Conservation (phyloP, 2,329 filamentous ascomycete genomes). For the Fusarium neocosmosporiellum region DNA sequence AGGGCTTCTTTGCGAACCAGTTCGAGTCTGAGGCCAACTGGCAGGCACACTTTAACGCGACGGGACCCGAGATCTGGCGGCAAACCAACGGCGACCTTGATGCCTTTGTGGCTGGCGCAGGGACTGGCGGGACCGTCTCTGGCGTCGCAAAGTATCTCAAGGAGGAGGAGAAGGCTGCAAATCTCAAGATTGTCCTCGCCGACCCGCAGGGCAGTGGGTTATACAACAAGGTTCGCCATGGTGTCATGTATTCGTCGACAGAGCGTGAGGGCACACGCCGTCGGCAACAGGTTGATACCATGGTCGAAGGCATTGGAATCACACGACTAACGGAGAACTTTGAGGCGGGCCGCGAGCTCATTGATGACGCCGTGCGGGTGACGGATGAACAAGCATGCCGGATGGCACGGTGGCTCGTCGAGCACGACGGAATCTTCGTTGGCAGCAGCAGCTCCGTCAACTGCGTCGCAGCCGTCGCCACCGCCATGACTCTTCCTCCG, state of each 20-base stretch:
- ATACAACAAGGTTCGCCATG: constrained; percentile 90
- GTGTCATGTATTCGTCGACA: constrained; percentile 93
- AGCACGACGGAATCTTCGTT: constrained; percentile 93
- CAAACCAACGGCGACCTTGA: constrained; percentile 82
- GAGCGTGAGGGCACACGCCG: constrained; percentile 92
- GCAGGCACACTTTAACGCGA: constrained; percentile 82
- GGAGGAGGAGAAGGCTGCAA: constrained; percentile 67
- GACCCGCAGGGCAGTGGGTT: constrained; percentile 95
- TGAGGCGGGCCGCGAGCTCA: constrained; percentile 83
- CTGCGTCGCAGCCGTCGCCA: constrained; percentile 81
- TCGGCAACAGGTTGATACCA: constrained; percentile 91
- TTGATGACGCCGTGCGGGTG: constrained; percentile 91
- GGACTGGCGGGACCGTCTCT: constrained; percentile 92
- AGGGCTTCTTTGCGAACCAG: constrained; percentile 94
- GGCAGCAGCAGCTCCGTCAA: constrained; percentile 98
- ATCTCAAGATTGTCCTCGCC: constrained; percentile 81
- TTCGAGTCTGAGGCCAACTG: constrained; percentile 95
- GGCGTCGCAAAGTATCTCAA: constrained; percentile 89
- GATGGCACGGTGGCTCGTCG: constrained; percentile 97
- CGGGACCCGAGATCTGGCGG: constrained; percentile 87
- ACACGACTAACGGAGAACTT: constrained; percentile 96
- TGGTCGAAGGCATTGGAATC: constrained; percentile 96
- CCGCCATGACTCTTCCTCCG: constrained; percentile 71
- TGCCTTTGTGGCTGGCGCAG: constrained; percentile 92
- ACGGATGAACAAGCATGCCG: constrained; percentile 87